Evolutionary conservation across 1,284 basidiomycete species (phyloP), one percentile per base, ranked within the genome.

Genomic region (Apiotrichum sp.): DNA sequence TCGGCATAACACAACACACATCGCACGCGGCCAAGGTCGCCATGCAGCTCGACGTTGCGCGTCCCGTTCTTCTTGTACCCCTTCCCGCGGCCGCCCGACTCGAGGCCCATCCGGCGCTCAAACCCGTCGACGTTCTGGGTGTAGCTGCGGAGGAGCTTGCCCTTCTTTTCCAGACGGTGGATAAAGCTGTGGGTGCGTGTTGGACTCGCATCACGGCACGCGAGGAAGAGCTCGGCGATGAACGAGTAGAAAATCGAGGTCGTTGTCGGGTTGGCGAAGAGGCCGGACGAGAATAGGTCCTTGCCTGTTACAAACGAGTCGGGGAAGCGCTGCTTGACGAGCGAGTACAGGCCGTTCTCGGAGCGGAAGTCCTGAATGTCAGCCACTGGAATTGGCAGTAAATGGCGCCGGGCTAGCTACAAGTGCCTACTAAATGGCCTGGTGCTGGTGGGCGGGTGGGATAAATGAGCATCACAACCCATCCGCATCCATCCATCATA

Each of bases 61-160:
- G 89, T 84, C 51, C 86, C 84, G 70, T 81, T 86, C 35, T 81
- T 79, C 64, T 80, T 81, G 52, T 87, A 54, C 38, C 70, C 73
- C 11, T 66, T 65, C 7, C 68, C 68, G 38, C 72, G 62, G 71
- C 76, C 87, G 84, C 47, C 85, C 80, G 71, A 86, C 85, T 56
- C 81, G 6, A 97, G 80, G 0, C 93, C 93, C 1, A 84, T 84
- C 53, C 82, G 81, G 64, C 86, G 86, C 72, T 97, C 93, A 22
- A 97, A 78, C 6, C 90, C 92, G 74, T 97, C 93, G 50, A 97
- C 93, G 70, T 96, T 97, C 74, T 96, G 93, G 0, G 93, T 96
- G 73, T 97, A 97, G 3, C 86, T 88, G 52, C 93, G 84, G 34
- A 95, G 76, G 1, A 98, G 78, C 68, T 88, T 91, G 52, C 88